phyloP scores from a whole-genome alignment of 2,329 filamentous ascomycete species.

The Tympanopsis confertula region DNA sequence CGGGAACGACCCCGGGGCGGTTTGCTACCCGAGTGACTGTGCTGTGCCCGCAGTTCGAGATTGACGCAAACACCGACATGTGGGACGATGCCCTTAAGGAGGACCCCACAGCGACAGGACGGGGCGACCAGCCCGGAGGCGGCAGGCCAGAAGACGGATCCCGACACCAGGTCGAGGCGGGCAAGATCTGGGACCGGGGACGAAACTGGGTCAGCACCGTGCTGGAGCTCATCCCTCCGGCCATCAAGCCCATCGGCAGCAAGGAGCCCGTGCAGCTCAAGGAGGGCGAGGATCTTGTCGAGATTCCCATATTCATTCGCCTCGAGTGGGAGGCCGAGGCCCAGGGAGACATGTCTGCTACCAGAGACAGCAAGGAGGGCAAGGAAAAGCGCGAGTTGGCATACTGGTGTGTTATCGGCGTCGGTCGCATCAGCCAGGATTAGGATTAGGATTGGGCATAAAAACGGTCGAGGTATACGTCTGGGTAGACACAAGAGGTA shows the following conservation, averaged over 20 bases:
- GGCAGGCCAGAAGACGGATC: conserved; percentile 24
- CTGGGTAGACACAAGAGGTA: neutral
- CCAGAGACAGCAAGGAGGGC: conserved; percentile 42
- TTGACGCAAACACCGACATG: conserved; percentile 87
- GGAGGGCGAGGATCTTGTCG: conserved; percentile 56
- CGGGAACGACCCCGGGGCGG: conserved; percentile 64
- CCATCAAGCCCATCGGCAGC: conserved; percentile 24
- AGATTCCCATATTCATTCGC: conserved; percentile 88
- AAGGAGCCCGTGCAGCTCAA: conserved; percentile 33
- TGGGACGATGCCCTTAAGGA: conserved; percentile 80
- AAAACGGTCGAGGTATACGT: neutral
- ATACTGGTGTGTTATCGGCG: conserved; percentile 88
- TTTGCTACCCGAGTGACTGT: conserved; percentile 76
- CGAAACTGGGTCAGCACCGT: conserved; percentile 93
- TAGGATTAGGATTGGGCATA: conserved; percentile 7
- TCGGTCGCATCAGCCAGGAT: conserved; percentile 62
- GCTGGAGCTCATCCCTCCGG: conserved; percentile 70
- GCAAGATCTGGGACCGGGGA: conserved; percentile 91
- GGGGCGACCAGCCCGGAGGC: conserved; percentile 12
- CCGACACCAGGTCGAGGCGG: conserved; percentile 62
- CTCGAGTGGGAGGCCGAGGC: conserved; percentile 76
- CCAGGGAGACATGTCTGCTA: conserved; percentile 37
- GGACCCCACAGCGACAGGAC: conserved; percentile 18
- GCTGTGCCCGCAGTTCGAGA: conserved; percentile 84
- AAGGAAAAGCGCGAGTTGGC: conserved; percentile 78